Base-by-base conservation (phyloP, 225 moss, liverwort and hornwort genomes). In the Sphagnum contortum region DNA sequence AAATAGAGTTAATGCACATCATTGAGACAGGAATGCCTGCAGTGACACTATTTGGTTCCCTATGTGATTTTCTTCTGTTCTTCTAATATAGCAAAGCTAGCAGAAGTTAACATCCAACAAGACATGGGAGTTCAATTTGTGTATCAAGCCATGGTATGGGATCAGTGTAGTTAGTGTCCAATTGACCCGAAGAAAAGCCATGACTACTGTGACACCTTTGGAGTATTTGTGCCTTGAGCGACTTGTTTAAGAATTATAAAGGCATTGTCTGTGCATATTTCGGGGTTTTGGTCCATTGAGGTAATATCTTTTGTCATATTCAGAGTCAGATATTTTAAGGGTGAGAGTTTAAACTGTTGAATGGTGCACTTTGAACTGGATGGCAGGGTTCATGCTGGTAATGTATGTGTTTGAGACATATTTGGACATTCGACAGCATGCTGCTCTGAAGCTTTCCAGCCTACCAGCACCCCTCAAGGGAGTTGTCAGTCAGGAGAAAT, bases 331-430 rank as follows among this genome's bases (percentile, higher is more conserved):
- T 11, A 64, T 13, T 49, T 47, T 46, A 11, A 47, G 48, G 12
- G 47, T 12, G 49, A 45, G 63, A 47, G 13, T 9, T 48, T n/a
- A 8, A 12, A 49, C 49, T 44, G 60, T 60, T 60, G 7, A 44
- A 8, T 52, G 13, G 60, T 44, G 9, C 0, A n/a, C 55, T 13
- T n/a, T 55, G 12, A 14, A 55, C 47, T 45, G 61, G 49, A 57
- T 65, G 66, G 75, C 85, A 82, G 93, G 87, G 71, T 98, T 98
- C 68, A 91, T 93, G 98, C 69, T 98, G 68, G 72, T 86, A 12
- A 98, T 98, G 98, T 98, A 93, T 63, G 47, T 86, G 56, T 93
- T 98, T 69, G 98, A 98, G 77, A 93, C 98, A 5, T 93, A 89
- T 63, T 76, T 98, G 77, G 98, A 98, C 76, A 49, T 91, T 49